Conservation (phyloP, 1,284 basidiomycete genomes). For the Puccinia polysora region DNA sequence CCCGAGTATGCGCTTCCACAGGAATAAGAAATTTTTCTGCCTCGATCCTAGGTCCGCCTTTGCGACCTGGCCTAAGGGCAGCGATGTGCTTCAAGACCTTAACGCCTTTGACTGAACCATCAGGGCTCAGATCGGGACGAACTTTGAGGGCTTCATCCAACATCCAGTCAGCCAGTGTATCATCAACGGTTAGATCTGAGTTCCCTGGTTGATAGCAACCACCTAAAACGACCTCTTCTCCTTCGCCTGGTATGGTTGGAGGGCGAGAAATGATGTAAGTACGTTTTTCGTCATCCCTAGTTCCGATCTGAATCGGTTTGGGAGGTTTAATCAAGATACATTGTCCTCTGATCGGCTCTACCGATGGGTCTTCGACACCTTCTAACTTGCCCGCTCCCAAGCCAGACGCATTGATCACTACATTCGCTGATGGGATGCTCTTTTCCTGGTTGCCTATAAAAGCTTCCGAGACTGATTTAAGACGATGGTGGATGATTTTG, state of each 20-base stretch:
- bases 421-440: background rate
- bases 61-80: slow-evolving; percentile 67
- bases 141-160: slow-evolving; percentile 3
- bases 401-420: slow-evolving; percentile 39
- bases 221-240: slow-evolving; percentile 31
- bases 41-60: slow-evolving; percentile 67
- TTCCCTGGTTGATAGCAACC: slow-evolving; percentile 22
- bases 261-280: slow-evolving; percentile 29
- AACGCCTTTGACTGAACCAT: slow-evolving; percentile 45
- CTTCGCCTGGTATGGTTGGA: background rate
- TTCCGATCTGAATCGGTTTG: slow-evolving; percentile 1
- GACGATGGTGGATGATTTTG: slow-evolving; percentile 26
- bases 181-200: slow-evolving; percentile 10
- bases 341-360: slow-evolving; percentile 37
- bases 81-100: slow-evolving; percentile 63
- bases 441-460: background rate
- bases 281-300: background rate
- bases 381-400: slow-evolving; percentile 10
- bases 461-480: slow-evolving; percentile 21
- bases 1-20: background rate
- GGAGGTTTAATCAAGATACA: slow-evolving; percentile 17
- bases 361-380: slow-evolving; percentile 13
- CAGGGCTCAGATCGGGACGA: slow-evolving; percentile 23
- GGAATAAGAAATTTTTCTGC: slow-evolving; percentile 55
- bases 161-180: slow-evolving; percentile 2